Evolutionary conservation across 169 alveolate species (phyloP).

Genomic region (Plasmodium knowlesi): DNA sequence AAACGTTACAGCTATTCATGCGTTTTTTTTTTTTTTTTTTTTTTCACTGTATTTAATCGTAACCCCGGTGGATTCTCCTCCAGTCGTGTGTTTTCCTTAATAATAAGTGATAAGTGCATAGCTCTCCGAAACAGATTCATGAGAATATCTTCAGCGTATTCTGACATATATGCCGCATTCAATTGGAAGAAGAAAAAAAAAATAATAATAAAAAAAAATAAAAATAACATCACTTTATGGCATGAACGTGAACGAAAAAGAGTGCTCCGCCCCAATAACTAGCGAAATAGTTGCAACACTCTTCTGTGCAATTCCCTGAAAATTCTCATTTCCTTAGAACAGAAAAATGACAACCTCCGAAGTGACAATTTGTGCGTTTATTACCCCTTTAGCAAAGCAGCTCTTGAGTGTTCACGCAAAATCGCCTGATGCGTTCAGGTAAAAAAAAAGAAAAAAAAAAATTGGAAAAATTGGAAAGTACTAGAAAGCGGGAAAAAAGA

Average conservation of each 20-base stretch:
- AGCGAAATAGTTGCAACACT: not conserved
- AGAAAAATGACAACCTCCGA: not conserved
- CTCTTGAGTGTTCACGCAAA: not conserved
- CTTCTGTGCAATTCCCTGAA: not conserved
- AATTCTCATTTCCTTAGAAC: not conserved
- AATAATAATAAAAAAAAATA: not conserved
- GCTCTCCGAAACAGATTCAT: not conserved
- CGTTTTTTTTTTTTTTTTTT: not conserved
- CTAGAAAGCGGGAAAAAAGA: not conserved
- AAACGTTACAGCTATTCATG: not conserved
- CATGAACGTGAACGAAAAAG: not conserved
- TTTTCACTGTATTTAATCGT: not conserved
- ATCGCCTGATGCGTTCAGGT: not conserved
- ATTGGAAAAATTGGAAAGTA: not conserved
- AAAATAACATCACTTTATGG: not conserved
- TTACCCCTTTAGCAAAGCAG: not conserved
- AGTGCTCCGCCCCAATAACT: not conserved
- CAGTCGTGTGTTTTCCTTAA: not conserved
- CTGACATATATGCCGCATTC: not conserved
- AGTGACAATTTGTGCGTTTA: not conserved
- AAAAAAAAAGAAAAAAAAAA: not conserved
- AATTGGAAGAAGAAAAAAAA: not conserved
- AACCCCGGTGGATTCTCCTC: not conserved
- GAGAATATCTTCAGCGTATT: not conserved
- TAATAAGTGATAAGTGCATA: not conserved